Evolutionary conservation across 225 moss, liverwort and hornwort genomes (phyloP).

Genomic region (Anthoceros angustus): DNA sequence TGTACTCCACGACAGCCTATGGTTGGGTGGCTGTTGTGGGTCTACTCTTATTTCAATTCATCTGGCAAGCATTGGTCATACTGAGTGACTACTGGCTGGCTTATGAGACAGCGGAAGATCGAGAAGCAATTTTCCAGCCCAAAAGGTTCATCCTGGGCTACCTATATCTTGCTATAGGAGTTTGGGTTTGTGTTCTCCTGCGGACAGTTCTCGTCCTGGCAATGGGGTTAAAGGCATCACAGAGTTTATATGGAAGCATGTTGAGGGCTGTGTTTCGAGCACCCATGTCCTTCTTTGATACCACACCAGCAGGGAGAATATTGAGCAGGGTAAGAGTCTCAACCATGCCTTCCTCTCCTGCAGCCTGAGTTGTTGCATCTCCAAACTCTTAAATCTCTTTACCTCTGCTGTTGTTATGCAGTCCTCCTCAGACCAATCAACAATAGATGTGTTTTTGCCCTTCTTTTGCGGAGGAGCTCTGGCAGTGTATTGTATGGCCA

Average conservation of each 20-base stretch:
- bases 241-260: conserved; percentile 29
- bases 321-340: conserved; percentile 34
- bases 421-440: conserved; percentile 52
- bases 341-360: too few relatives aligned
- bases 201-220: conserved; percentile 23
- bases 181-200: conserved; percentile 36
- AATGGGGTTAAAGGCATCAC: conserved; percentile 33
- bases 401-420: conserved; percentile 18
- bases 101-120: conserved; percentile 35
- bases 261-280: conserved; percentile 37
- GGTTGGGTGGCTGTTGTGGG: conserved; percentile 27
- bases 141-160: conserved; percentile 32
- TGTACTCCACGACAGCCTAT: conserved; percentile 47
- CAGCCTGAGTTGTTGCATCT: not conserved
- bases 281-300: conserved; percentile 68
- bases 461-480: conserved; percentile 27
- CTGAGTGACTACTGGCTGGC: conserved; percentile 73
- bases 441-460: conserved; percentile 39
- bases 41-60: conserved; percentile 28
- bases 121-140: conserved; percentile 17
- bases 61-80: conserved; percentile 45
- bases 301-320: conserved; percentile 67
- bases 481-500: conserved; percentile 23
- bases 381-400: not conserved
- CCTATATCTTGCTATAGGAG: conserved; percentile 26